These are phyloP conservation scores for Aspergillus japonicus DNA, from an alignment of 2,329 filamentous ascomycete genomes.

Conservation along the genomic window DNA sequence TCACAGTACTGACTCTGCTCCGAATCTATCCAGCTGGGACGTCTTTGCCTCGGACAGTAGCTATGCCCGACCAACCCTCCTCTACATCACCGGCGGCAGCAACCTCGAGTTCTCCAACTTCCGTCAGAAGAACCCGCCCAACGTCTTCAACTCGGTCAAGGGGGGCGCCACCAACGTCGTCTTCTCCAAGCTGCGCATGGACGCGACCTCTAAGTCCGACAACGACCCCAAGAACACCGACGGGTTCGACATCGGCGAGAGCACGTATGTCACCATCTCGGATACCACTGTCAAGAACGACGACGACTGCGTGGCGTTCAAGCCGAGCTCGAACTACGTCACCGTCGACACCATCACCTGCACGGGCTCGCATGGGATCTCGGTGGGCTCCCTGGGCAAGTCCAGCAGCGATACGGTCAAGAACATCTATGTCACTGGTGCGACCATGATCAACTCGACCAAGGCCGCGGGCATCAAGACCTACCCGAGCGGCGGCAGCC, in stretches of 20 bases:
- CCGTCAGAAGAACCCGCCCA: conserved; percentile 45
- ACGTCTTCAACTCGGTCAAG: conserved; percentile 46
- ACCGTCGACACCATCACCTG: conserved; percentile 46
- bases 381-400: conserved; percentile 49
- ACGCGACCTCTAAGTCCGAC: conserved; percentile 40
- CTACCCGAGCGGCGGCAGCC: conserved; percentile 40
- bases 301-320: conserved; percentile 50
- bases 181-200: conserved; percentile 41
- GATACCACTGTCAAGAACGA: conserved; percentile 42
- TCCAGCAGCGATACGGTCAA: conserved; percentile 42
- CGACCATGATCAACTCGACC: conserved; percentile 42
- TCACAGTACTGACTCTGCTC: too few species aligned
- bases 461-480: conserved; percentile 51
- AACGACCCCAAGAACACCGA: conserved; percentile 46
- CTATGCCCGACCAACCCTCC: conserved; percentile 44
- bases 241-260: conserved; percentile 45
- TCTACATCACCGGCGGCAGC: conserved; percentile 42
- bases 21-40: conserved; percentile 30
- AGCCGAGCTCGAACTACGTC: conserved; percentile 42
- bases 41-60: conserved; percentile 40
- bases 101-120: conserved; percentile 42
- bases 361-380: conserved; percentile 49
- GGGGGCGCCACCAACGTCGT: conserved; percentile 37
- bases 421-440: conserved; percentile 44
- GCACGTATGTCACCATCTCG: conserved; percentile 39